phyloP scores from a whole-genome alignment of 2,329 filamentous ascomycete genomes.

The Claviceps digitariae region DNA sequence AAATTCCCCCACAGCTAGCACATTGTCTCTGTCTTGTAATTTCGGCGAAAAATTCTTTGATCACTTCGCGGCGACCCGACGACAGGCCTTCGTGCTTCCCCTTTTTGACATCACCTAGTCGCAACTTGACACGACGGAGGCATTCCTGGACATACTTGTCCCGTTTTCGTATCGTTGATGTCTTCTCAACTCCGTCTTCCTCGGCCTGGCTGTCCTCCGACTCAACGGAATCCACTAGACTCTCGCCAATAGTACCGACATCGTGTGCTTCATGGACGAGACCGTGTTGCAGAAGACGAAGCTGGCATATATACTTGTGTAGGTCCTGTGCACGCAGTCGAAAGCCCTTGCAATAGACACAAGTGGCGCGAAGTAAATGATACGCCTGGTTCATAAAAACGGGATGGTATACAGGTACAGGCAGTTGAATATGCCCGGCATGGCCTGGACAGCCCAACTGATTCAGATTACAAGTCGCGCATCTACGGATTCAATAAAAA shows the following conservation, averaged over 20 bases:
- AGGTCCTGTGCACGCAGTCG: conserved; percentile 65
- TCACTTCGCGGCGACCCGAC: conserved; percentile 59
- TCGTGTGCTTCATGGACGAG: conserved; percentile 55
- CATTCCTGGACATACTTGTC: conserved; percentile 59
- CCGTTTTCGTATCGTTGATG: conserved; percentile 37
- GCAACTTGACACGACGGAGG: conserved; percentile 46
- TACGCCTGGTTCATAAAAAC: conserved; percentile 89
- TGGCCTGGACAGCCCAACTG: conserved; percentile 79
- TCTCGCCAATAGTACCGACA: conserved; percentile 39
- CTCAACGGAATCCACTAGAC: conserved; percentile 20
- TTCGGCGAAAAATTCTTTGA: conserved; percentile 69
- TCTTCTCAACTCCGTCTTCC: conserved; percentile 44
- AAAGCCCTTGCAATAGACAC: conserved; percentile 79
- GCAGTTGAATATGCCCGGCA: conserved; percentile 87
- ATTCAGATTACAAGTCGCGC: conserved; percentile 81
- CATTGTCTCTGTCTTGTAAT: conserved; percentile 61
- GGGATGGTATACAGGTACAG: conserved; percentile 89
- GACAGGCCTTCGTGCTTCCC: conserved; percentile 74
- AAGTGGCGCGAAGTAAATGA: conserved; percentile 73
- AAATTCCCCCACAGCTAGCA: conserved; percentile 52
- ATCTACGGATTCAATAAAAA: conserved; percentile 38
- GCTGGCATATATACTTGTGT: conserved; percentile 69
- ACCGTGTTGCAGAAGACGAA: conserved; percentile 75
- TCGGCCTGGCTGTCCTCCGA: conserved; percentile 45
- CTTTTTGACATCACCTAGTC: conserved; percentile 34